Evolutionary conservation across 1,139 yeast genomes (phyloP).

Genomic region (Taiozyma sp.): DNA sequence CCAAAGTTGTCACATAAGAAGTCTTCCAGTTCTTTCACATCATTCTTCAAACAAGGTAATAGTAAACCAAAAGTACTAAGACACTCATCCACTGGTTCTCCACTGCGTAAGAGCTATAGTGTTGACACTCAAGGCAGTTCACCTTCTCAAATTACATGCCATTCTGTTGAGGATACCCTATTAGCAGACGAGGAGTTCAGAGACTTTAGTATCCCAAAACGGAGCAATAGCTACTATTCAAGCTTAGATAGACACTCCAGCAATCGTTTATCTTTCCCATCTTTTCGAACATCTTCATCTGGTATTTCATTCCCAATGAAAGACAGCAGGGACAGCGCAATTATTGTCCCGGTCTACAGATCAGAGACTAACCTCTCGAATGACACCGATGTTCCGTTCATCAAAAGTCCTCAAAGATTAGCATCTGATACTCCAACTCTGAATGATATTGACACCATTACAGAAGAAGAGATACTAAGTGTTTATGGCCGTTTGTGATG

Average conservation of each 20-base stretch:
- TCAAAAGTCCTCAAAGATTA: background rate
- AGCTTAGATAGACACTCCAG: background rate
- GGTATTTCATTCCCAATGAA: background rate
- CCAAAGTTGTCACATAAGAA: background rate
- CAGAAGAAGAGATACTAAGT: background rate
- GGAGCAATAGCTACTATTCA: slow-evolving; percentile 4
- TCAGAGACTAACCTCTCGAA: background rate
- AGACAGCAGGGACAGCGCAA: background rate
- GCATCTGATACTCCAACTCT: background rate
- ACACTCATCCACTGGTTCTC: background rate
- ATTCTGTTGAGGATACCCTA: slow-evolving; percentile 20
- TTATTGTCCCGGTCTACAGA: background rate
- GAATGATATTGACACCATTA: background rate
- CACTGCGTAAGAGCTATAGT: background rate
- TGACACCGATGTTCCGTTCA: background rate
- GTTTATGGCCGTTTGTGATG: background rate
- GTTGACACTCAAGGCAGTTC: background rate
- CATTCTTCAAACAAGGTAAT: background rate
- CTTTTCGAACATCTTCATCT: background rate
- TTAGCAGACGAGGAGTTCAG: slow-evolving; percentile 19
- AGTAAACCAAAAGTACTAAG: background rate
- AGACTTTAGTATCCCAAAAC: slow-evolving; percentile 12
- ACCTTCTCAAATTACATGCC: slow-evolving; percentile 15
- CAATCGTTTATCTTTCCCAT: background rate
- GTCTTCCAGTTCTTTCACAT: background rate